phyloP scores from a whole-genome alignment of 495 filamentous ascomycete genomes.

The Aspergillus carlsbadensis region DNA sequence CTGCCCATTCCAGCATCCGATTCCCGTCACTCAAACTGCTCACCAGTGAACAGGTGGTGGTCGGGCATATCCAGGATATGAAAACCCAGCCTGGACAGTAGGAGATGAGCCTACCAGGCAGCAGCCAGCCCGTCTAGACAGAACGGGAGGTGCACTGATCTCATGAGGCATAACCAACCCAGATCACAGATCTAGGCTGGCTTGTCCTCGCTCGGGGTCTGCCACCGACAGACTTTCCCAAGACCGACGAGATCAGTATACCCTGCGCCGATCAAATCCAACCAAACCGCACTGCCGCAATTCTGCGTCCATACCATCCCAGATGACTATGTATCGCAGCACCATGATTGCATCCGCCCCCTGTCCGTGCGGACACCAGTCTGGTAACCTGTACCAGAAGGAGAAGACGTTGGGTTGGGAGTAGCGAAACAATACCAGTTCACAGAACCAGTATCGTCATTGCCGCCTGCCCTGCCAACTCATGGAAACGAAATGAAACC shows the following conservation, averaged over 20 bases:
- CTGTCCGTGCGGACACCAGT: constrained; percentile 20
- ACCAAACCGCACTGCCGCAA: constrained; percentile 12
- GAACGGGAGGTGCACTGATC: not conserved
- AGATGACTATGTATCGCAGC: constrained; percentile 20
- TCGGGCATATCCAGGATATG: constrained; percentile 38
- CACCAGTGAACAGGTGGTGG: constrained; percentile 20
- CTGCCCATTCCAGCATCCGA: constrained; percentile 45
- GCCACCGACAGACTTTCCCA: constrained; percentile 39
- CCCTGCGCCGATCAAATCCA: constrained; percentile 12
- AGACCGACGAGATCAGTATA: constrained; percentile 3
- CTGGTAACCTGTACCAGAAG: constrained; percentile 26
- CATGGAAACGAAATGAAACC: constrained; percentile 43
- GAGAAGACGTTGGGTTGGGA: constrained; percentile 5
- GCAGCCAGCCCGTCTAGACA: not conserved
- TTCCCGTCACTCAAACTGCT: constrained; percentile 31
- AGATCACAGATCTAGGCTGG: constrained; percentile 24
- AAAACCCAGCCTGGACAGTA: constrained; percentile 46
- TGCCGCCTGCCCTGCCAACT: constrained; percentile 11
- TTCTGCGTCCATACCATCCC: constrained; percentile 25
- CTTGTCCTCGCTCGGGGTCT: constrained; percentile 13
- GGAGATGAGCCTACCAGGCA: constrained; percentile 50
- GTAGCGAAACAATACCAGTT: not conserved
- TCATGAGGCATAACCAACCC: constrained; percentile 5
- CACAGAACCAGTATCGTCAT: constrained; percentile 7
- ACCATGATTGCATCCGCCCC: constrained; percentile 13